These are phyloP conservation scores for Yamadazyma dushanensis DNA, from an alignment of 1,139 yeast genomes.

Conservation along the genomic window DNA sequence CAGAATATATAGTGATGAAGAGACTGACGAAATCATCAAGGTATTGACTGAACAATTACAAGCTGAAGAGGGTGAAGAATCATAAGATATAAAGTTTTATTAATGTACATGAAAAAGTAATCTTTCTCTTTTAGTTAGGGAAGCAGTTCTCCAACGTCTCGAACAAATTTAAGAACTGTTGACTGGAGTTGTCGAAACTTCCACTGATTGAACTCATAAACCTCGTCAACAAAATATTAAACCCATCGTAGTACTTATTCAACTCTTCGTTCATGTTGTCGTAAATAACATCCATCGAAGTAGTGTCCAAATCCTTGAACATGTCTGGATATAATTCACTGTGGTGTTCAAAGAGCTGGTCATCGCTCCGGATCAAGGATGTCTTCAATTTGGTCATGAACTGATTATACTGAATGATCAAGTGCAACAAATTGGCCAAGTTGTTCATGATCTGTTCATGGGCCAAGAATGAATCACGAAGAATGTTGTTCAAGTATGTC, in stretches of 20 bases:
- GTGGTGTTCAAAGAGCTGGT: conserved; percentile 41
- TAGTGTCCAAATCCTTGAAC: conserved; percentile 39
- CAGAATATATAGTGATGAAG: conserved; percentile 79
- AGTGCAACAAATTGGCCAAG: conserved; percentile 44
- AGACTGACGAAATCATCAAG: conserved; percentile 80
- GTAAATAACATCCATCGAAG: conserved; percentile 34
- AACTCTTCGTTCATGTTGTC: conserved; percentile 49
- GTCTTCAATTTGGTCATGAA: conserved; percentile 57
- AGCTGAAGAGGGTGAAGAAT: conserved; percentile 4
- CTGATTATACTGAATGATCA: conserved; percentile 55
- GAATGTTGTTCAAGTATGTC: conserved; percentile 59
- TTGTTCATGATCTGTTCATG: conserved; percentile 54
- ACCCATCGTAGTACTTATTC: conserved; percentile 52
- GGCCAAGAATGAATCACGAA: conserved; percentile 70
- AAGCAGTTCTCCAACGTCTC: conserved; percentile 50
- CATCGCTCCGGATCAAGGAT: conserved; percentile 54
- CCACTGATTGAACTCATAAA: conserved; percentile 55
- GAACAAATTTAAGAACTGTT: conserved; percentile 52
- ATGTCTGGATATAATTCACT: conserved; percentile 39
- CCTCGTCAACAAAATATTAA: conserved; percentile 53
- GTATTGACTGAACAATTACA: conserved; percentile 67
- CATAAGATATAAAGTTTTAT: conserved; percentile 7
- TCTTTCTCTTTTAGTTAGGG: conserved; percentile 25
- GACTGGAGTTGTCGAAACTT: conserved; percentile 65
- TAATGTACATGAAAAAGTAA: conserved; percentile 5